Evolutionary conservation across 2,329 filamentous ascomycete genomes (phyloP).

Genomic region (Arthrobotrys conoides): DNA sequence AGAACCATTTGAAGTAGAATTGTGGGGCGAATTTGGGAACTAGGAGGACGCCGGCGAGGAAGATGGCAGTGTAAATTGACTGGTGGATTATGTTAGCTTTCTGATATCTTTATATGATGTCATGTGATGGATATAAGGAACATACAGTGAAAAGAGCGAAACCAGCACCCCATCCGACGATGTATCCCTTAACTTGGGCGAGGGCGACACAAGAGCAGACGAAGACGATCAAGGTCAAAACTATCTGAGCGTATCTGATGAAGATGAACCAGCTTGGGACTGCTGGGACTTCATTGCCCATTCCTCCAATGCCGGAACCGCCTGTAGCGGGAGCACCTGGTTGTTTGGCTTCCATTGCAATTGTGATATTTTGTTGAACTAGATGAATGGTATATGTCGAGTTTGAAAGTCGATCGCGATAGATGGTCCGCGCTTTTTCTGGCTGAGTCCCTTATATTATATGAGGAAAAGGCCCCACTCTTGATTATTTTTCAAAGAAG

Average conservation of each 20-base stretch:
- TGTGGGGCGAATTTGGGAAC: slow-evolving; percentile 53
- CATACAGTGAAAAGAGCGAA: slow-evolving; percentile 59
- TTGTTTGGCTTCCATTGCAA: slow-evolving; percentile 55
- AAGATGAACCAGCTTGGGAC: slow-evolving; percentile 57
- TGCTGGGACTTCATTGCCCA: slow-evolving; percentile 57
- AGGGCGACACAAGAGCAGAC: slow-evolving; percentile 56
- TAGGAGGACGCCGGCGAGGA: slow-evolving; percentile 53
- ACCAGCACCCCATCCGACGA: slow-evolving; percentile 57
- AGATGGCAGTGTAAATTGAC: slow-evolving; percentile 55
- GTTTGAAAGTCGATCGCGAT: slow-evolving; percentile 3
- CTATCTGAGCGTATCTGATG: slow-evolving; percentile 59
- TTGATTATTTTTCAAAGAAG: slow-evolving; percentile 7
- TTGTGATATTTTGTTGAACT: slow-evolving; percentile 2
- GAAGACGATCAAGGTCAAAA: slow-evolving; percentile 59
- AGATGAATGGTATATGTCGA: background rate
- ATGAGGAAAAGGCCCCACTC: slow-evolving; percentile 21
- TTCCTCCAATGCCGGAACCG: slow-evolving; percentile 37
- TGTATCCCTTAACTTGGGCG: slow-evolving; percentile 19
- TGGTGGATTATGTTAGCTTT: background rate
- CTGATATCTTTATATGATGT: background rate
- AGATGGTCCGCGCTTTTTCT: slow-evolving; percentile 20
- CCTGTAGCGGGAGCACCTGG: slow-evolving; percentile 18
- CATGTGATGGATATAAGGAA: background rate
- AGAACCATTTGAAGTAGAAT: slow-evolving; percentile 61
- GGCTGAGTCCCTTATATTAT: background rate